Base-by-base conservation (phyloP, 2,329 filamentous ascomycete species). In the Scedosporium boydii region DNA sequence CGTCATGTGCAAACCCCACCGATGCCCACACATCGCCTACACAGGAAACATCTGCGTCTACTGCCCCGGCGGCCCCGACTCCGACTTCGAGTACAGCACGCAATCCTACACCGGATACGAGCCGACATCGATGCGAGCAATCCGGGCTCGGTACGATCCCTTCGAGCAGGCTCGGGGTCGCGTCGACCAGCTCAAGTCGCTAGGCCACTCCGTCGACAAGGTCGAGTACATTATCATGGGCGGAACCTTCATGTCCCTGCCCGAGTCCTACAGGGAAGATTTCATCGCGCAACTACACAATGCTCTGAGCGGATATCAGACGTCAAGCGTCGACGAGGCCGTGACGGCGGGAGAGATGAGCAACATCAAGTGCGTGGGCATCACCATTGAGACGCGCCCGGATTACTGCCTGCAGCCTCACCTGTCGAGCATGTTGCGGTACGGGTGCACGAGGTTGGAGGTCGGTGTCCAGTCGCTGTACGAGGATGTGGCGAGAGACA, bases 211-310 rank as follows among this genome's bases (percentile, higher is more conserved):
- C 56, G 95, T 99, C 58, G 95, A 99, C 78, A 99, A 99, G 75
- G 95, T 99, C 26, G 95, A 99, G 78, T 99, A 98, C 75, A 99
- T 99, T 72, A 96, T 99, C 73, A 99, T 99, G 95, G 95, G 95
- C 64, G 95, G 95, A 67, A 99, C 95, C 0, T 99, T 99, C 76
- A 99, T 99, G 96, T 98, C 93, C 2, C 77, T 99, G 27, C 83
- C 93, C 7, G 87, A 92, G 69, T 87, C 88, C 26, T 99, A 99
- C 74, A 83, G 95, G 29, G 91, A 99, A 65, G 87, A 90, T 63
- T 99, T 99, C 70, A 96, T 99, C 64, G 89, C 92, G 1, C 93
- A 97, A 71, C 82, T 99, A 59, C 95, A 99, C 77, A 99, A 99
- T 72, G 95, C 95, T 1, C 84, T 99, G 6, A 97, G 92, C 67